Evolutionary conservation across 2,329 filamentous ascomycete genomes (phyloP), one percentile per base, ranked within the genome.

Genomic region (Nectriaceae sp.): DNA sequence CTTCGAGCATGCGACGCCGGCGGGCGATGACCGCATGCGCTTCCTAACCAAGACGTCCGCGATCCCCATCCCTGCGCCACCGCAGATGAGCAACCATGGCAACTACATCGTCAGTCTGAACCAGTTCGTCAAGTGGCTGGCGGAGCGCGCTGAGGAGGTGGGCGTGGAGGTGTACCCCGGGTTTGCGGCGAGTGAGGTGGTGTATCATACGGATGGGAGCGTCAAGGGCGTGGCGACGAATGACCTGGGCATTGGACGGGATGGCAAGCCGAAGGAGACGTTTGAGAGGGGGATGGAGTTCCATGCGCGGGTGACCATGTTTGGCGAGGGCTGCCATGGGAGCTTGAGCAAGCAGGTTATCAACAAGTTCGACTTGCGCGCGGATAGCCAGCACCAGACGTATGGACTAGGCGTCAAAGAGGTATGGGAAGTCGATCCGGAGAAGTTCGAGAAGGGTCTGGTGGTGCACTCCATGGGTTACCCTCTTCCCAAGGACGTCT

Each of bases 271-370:
- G 29, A 97, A 96, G 75, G 88, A 94, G 47, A 86, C 80, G 5
- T 99, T 97, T 64, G 92, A 97, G 77, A 83, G 94, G 52, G 94
- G 94, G 51, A 99, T 99, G 94, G 94, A 96, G 73, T 99, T 99
- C 68, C 91, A 96, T 65, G 93, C 94, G 5, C 80, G 88, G 49
- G 86, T 94, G 42, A 99, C 94, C 31, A 78, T 99, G 46, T 91
- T 99, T 50, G 94, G 82, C 11, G 94, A 99, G 74, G 94, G 94
- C 11, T 97, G 93, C 66, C 94, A 99, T 68, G 94, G 94, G 54
- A 96, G 90, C 72, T 72, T 99, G 70, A 93, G 87, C 43, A 99
- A 99, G 77, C 89, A 97, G 71, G 87, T 97, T 46, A 89, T 90
- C 60, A 94, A 92, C 70, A 96, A 96, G 68, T 99, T 90, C 60